Evolutionary conservation across 169 alveolate genomes (phyloP).

Genomic region (Cystoisospora suis): DNA sequence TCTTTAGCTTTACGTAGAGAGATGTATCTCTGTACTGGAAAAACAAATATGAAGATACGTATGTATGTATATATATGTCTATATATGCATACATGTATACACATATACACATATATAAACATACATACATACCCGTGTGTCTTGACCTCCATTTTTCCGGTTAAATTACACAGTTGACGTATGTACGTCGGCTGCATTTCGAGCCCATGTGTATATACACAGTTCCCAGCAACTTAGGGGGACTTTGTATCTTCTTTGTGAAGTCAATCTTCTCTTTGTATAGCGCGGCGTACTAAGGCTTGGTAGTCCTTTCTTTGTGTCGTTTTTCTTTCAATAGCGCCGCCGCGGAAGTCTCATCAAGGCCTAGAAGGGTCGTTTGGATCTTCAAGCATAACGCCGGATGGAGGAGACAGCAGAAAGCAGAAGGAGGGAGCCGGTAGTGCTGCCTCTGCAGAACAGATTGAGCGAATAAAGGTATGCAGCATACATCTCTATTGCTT

Average conservation of each 20-base stretch:
- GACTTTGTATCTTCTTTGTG: too few species aligned
- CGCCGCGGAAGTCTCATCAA: not conserved
- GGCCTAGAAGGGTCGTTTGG: not conserved
- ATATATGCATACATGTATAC: not conserved
- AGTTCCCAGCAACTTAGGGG: too few species aligned
- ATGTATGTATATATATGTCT: not conserved
- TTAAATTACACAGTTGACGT: too few species aligned
- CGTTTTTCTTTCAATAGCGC: not conserved
- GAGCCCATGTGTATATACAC: not conserved
- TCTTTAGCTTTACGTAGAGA: too few species aligned
- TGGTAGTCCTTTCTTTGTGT: not conserved
- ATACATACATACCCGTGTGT: not conserved
- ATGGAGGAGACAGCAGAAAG: not conserved
- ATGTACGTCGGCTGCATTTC: too few species aligned
- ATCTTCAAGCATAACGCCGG: too few species aligned
- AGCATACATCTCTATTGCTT: too few species aligned
- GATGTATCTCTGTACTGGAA: too few species aligned
- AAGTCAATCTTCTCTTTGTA: too few species aligned
- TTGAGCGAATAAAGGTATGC: conserved; percentile 18
- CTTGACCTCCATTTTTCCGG: not conserved
- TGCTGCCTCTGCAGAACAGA: not conserved
- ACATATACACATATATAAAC: not conserved
- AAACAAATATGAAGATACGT: not conserved
- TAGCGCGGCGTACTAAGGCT: not conserved
- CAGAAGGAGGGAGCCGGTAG: not conserved